These are phyloP conservation scores for Aspergillus steynii DNA, from an alignment of 495 filamentous ascomycete genomes.

Conservation along the genomic window DNA sequence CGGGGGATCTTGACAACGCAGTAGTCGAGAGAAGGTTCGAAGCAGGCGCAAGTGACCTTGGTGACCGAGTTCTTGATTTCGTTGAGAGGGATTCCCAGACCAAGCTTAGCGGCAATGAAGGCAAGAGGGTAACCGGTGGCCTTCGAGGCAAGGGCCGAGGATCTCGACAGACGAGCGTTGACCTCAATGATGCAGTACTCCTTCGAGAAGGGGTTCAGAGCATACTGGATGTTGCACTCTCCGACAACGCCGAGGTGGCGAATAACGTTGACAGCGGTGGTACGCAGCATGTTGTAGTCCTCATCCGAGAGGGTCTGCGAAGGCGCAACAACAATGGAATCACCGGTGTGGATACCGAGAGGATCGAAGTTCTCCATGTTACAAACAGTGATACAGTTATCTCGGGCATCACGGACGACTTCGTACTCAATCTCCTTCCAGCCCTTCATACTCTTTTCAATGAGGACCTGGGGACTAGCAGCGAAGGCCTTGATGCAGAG, in stretches of 20 bases:
- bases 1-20: slow-evolving; percentile 98
- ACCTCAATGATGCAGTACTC: slow-evolving; percentile 99
- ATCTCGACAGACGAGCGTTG: slow-evolving; percentile 95
- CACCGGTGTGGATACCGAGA: slow-evolving; percentile 95
- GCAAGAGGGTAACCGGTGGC: slow-evolving; percentile 96
- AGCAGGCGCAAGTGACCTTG: slow-evolving; percentile 94
- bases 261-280: slow-evolving; percentile 98
- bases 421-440: slow-evolving; percentile 99
- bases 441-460: slow-evolving; percentile 98
- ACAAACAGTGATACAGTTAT: slow-evolving; percentile 99
- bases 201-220: slow-evolving; percentile 90
- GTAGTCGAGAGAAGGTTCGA: slow-evolving; percentile 98
- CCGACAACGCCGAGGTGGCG: slow-evolving; percentile 95
- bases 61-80: slow-evolving; percentile 96
- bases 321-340: slow-evolving; percentile 97
- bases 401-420: slow-evolving; percentile 90
- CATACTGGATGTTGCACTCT: slow-evolving; percentile 99
- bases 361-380: slow-evolving; percentile 99
- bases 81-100: slow-evolving; percentile 91
- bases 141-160: slow-evolving; percentile 95
- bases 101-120: slow-evolving; percentile 94
- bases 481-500: slow-evolving; percentile 96
- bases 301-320: slow-evolving; percentile 96
- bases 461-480: slow-evolving; percentile 91
- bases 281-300: slow-evolving; percentile 98